Evolutionary conservation across 495 filamentous ascomycete genomes (phyloP).

Genomic region (Entonaema liquescens): DNA sequence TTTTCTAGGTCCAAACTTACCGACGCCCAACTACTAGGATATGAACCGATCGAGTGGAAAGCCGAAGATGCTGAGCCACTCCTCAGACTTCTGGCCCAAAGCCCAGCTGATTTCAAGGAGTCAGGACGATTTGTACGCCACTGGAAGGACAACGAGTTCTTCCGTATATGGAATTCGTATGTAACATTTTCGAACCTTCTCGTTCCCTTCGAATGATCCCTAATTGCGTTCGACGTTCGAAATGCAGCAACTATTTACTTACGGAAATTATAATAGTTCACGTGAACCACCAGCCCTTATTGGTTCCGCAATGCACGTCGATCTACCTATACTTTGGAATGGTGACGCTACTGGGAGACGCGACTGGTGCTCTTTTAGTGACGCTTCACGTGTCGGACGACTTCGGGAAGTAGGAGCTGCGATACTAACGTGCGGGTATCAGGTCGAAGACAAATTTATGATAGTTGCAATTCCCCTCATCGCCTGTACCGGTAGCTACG

Average conservation of each 20-base stretch:
- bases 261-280: not conserved
- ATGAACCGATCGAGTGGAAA: constrained; percentile 9
- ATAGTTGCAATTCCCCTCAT: constrained; percentile 15
- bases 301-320: constrained; percentile 12
- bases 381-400: not conserved
- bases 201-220: not conserved
- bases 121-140: constrained; percentile 24
- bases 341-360: no score
- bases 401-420: not conserved
- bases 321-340: constrained; percentile 4
- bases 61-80: not conserved
- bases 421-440: constrained; percentile 15
- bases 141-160: constrained; percentile 9
- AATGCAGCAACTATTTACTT: not conserved
- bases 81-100: constrained; percentile 32
- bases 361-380: not conserved
- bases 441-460: not conserved
- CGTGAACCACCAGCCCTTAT: not conserved
- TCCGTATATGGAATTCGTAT: constrained; percentile 4
- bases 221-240: no score
- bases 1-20: not conserved
- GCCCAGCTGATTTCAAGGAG: constrained; percentile 31
- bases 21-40: not conserved
- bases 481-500: constrained; percentile 9
- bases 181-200: no score